Evolutionary conservation across 2,329 filamentous ascomycete genomes (phyloP).

Genomic region (Colletotrichum godetiae): DNA sequence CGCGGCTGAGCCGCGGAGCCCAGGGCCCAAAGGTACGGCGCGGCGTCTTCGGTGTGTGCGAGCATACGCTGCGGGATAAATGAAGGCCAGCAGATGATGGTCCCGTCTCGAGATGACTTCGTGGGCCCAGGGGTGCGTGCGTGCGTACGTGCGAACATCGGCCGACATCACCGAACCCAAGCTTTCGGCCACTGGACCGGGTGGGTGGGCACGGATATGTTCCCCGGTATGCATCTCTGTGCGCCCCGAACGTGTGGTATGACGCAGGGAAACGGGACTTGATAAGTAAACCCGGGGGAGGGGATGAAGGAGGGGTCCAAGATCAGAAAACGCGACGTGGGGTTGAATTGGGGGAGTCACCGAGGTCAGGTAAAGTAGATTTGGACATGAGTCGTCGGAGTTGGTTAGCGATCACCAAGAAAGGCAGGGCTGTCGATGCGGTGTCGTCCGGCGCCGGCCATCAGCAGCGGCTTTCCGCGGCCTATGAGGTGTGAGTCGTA

Average conservation of each 20-base stretch:
- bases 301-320: not conserved
- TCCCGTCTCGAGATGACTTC: slow-evolving; percentile 8
- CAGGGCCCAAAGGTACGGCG: not conserved
- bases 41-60: not conserved
- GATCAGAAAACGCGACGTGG: not conserved
- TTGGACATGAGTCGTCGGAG: not conserved
- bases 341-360: not conserved
- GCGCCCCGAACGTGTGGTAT: slow-evolving; percentile 23
- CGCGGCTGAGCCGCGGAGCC: slow-evolving; percentile 30
- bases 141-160: slow-evolving; percentile 5
- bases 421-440: slow-evolving; percentile 22
- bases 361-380: not conserved
- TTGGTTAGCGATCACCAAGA: slow-evolving; percentile 7
- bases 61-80: not conserved
- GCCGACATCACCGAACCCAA: slow-evolving; percentile 30
- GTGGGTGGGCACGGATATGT: slow-evolving; percentile 1
- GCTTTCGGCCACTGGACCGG: slow-evolving; percentile 16
- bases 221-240: slow-evolving; percentile 26
- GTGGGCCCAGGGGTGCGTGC: not conserved
- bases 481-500: not conserved
- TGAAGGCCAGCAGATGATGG: not conserved
- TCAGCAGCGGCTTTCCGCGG: slow-evolving; percentile 33
- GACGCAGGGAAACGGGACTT: slow-evolving; percentile 17
- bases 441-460: slow-evolving; percentile 18
- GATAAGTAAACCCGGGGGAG: too few species aligned